A percentile compares a stretch with the other conserved stretches of the same genome.
Conservation (phyloP, 2,329 filamentous ascomycete species). For the Fusarium brachygibbosum region DNA sequence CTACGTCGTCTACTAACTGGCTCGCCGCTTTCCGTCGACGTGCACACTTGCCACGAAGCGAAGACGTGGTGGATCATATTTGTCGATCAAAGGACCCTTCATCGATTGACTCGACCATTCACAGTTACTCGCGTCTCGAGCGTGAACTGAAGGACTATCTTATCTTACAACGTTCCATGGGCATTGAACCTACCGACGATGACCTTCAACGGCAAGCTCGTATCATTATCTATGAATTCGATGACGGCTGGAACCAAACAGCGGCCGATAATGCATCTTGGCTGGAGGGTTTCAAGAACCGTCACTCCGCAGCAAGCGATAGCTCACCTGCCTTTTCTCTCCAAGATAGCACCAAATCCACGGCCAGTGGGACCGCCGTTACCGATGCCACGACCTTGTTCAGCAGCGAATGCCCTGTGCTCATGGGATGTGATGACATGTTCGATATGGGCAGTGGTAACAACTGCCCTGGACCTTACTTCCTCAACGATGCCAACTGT, state of each 20-base stretch:
- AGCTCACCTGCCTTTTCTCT: constrained; percentile 47
- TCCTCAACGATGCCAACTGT: constrained; percentile 72
- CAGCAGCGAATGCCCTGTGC: constrained; percentile 27
- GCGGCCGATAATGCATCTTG: constrained; percentile 69
- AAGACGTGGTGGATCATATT: constrained; percentile 65
- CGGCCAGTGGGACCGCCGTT: constrained; percentile 22
- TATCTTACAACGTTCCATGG: constrained; percentile 58
- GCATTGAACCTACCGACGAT: constrained; percentile 65
- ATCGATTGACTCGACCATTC: constrained; percentile 71
- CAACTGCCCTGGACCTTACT: constrained; percentile 54
- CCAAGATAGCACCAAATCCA: constrained; percentile 38
- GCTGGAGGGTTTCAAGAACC: constrained; percentile 66
- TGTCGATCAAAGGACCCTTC: constrained; percentile 66
- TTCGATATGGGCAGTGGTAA: constrained; percentile 16
- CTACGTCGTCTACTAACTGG: constrained; percentile 66
- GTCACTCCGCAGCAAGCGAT: constrained; percentile 54
- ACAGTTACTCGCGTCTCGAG: constrained; percentile 70
- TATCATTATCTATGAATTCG: constrained; percentile 72
- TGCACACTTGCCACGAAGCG: constrained; percentile 68
- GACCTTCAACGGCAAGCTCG: constrained; percentile 70
- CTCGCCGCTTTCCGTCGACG: constrained; percentile 68
- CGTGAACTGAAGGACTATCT: constrained; percentile 68
- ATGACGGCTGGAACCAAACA: constrained; percentile 75
- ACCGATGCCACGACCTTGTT: constrained; percentile 37
- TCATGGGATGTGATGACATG: constrained; percentile 18